Conservation (phyloP, 768 basidiomycete species). For the Suillus decipiens region DNA sequence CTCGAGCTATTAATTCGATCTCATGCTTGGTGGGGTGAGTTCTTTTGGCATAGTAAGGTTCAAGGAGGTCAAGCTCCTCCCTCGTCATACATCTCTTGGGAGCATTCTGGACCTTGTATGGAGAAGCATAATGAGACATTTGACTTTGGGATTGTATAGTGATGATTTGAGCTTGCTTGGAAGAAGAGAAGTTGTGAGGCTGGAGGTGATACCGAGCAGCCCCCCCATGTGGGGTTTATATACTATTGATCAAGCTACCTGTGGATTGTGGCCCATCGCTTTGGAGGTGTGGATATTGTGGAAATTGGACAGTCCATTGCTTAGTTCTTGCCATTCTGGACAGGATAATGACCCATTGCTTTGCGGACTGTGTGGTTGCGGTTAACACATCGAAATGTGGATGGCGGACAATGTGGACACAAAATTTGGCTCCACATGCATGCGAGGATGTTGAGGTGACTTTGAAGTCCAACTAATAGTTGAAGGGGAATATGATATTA, state of each 20-base stretch:
- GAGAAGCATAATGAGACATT: not conserved
- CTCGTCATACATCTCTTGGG: slow-evolving; percentile 1
- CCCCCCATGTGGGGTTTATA: not conserved
- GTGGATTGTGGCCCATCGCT: slow-evolving; percentile 1
- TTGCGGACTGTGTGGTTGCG: not conserved
- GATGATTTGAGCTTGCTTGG: not conserved
- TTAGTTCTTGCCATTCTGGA: not conserved
- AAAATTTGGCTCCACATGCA: not conserved
- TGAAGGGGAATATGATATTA: no score
- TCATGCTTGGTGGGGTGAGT: not conserved
- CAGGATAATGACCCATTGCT: not conserved
- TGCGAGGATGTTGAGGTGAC: not conserved
- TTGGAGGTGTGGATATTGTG: not conserved
- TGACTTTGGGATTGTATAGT: not conserved
- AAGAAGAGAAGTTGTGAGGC: not conserved
- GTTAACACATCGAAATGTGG: not conserved
- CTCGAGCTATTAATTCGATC: not conserved
- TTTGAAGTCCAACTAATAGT: no score
- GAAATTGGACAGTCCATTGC: not conserved
- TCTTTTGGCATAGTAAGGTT: not conserved
- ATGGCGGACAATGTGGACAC: not conserved
- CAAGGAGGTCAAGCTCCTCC: slow-evolving; percentile 2
- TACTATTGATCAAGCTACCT: not conserved
- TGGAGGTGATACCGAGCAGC: not conserved
- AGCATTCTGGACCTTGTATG: not conserved